phyloP scores from a whole-genome alignment of 345 rosid species.

The Ceriops tagal region DNA sequence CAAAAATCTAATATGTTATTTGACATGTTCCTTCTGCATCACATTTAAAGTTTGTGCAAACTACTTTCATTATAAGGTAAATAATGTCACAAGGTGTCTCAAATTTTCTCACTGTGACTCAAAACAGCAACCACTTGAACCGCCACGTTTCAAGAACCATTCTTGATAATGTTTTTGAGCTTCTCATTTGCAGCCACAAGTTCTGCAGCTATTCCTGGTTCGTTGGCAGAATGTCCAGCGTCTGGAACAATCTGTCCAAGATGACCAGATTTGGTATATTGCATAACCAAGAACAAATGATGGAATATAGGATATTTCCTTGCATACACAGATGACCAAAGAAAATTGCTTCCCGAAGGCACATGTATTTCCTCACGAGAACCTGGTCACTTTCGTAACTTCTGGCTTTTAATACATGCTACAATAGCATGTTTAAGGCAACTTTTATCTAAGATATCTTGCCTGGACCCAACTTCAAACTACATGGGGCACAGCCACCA shows the following conservation, averaged over 20 bases:
- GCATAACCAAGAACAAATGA: not conserved
- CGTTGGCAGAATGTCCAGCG: slow-evolving; percentile 97
- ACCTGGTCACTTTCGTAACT: too few species aligned
- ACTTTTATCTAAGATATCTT: too few species aligned
- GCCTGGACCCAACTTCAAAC: too few species aligned
- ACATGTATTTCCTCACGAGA: too few species aligned
- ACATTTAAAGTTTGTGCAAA: slow-evolving; percentile 4
- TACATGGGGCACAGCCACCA: too few species aligned
- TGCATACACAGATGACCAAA: not conserved
- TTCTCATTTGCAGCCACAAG: slow-evolving; percentile 84
- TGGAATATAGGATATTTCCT: not conserved
- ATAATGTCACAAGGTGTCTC: not conserved
- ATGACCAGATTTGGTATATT: not conserved
- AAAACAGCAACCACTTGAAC: slow-evolving; percentile 1
- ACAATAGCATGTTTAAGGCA: too few species aligned
- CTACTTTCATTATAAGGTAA: slow-evolving; percentile 6
- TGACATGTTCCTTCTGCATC: too few species aligned
- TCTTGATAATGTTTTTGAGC: slow-evolving; percentile 51
- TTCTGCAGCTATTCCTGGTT: slow-evolving; percentile 80
- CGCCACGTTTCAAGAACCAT: slow-evolving; percentile 17
- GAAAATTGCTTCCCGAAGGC: too few species aligned
- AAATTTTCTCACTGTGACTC: not conserved
- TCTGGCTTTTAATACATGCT: too few species aligned
- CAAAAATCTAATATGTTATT: too few species aligned
- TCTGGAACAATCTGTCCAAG: slow-evolving; percentile 62